Evolutionary conservation across 2,329 filamentous ascomycete species (phyloP), one percentile per base, ranked within the genome.

Genomic region (Xylaria sp.): DNA sequence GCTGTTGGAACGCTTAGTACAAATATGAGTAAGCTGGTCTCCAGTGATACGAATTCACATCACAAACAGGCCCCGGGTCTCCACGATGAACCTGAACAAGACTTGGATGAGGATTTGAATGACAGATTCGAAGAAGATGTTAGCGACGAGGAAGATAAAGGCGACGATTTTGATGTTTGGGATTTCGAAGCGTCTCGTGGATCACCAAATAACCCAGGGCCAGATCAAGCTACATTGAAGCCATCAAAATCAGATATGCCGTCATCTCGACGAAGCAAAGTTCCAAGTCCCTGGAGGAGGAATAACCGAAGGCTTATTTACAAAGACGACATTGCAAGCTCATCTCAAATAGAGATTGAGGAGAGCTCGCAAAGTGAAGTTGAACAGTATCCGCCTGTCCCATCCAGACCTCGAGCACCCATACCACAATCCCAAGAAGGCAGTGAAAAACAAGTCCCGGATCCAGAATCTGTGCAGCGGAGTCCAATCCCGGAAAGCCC

Each of bases 131-230:
- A 62, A 12, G 72, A 71, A 15, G 65, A 60, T 28, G 51, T 71
- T 13, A 69, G 69, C 28, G 66, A 69, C 7, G 70, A 70, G 3
- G 69, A 65, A 8, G 13, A 60, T 60, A 36, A 66, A 83, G 20
- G 25, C 3, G 65, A 64, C 3, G 84, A 84, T 12, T 80, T 79
- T 2, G 84, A 89, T 71, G 82, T 90, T 12, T 90, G 87, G 87
- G 87, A 86, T 39, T 74, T 88, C 28, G 88, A 89, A 74, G 87
- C 87, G 12, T 81, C 84, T 62, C 83, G 87, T 13, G 79, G 81
- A 7, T 81, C 82, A 0, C 83, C 84, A 10, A 76, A 71, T 57
- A 75, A 71, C 66, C 65, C 61, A 43, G 66, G 72, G 58, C 57
- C 68, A 72, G 59, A 39, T 70, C 67, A 72, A 73, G 58, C 73